Evolutionary conservation across 176 grass and related monocot species (phyloP), one percentile per base, ranked within the genome.

Genomic region (Oryza brachyantha): DNA sequence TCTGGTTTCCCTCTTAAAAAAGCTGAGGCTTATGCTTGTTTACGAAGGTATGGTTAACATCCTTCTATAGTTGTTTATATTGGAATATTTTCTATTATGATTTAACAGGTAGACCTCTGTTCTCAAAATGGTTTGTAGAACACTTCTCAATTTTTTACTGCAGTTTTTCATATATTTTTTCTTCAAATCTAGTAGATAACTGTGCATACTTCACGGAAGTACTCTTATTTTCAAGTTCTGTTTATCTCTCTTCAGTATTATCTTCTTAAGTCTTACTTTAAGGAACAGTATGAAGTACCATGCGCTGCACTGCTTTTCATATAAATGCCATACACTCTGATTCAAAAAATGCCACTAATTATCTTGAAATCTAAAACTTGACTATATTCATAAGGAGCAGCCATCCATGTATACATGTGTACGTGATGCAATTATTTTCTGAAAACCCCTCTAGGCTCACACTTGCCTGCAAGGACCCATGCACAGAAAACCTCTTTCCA

Each of bases 1-100:
- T 86, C 96, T 79, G 92, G 96, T 77, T 98, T 89, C 87, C 96
- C 96, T 57, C 88, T 98, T 41, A 29, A 93, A 89, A 98, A 98
- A 50, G 85, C 81, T 78, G 83, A 98, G 90, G 83, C 66, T 61
- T 98, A 98, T 89, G 88, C 86, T 54, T 78, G 90, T 81, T 82
- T 98, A 67, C 85, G 85, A 78, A 94, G 88, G 96, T 98, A 81
- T 64, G 35, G 31, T 32, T 32, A 8, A 31, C 21, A 73, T 73
- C 21, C 72, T 46, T 50, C 5, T 50, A 73, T 6, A 10, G 3
- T 73, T 62, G 68, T 46, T 70, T 14, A 19, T 71, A 11, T 3
- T 60, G 67, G 13, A 10, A 69, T 48, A 70, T 40, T 28, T 69
- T 62, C 60, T 66, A 17, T 22, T 79, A 27, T 57, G 52, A 57